These are phyloP conservation scores for Phyllachora maydis DNA, from an alignment of 2,329 filamentous ascomycete genomes.

Conservation along the genomic window DNA sequence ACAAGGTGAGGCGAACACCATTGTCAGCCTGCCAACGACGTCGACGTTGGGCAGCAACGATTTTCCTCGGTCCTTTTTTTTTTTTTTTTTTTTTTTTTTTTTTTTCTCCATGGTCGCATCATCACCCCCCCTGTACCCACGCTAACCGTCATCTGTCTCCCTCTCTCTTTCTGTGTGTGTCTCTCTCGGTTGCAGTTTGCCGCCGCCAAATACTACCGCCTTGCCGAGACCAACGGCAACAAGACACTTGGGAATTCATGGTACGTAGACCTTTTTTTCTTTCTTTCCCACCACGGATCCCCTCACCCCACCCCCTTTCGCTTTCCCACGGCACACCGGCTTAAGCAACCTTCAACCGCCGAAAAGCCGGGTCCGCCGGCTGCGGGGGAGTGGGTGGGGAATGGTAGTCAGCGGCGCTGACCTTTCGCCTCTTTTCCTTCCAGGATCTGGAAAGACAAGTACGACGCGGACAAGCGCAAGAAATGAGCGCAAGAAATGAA, in stretches of 20 bases:
- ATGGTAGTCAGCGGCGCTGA: constrained; percentile 2
- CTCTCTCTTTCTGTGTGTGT: too few species aligned
- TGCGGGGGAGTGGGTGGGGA: constrained; percentile 2
- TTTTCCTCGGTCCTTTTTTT: too few species aligned
- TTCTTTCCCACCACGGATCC: constrained; percentile 7
- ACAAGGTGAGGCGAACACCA: constrained; percentile 98
- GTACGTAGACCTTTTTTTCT: constrained; percentile 33
- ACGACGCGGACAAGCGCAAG: constrained; percentile 32
- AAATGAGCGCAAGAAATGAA: constrained; percentile 16
- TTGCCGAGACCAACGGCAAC: constrained; percentile 72
- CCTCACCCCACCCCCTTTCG: not conserved
- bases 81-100: too few species aligned
- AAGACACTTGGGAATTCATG: constrained; percentile 90
- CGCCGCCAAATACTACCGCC: constrained; percentile 76
- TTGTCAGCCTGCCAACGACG: too few species aligned
- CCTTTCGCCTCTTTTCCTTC: not conserved
- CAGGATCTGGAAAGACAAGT: constrained; percentile 99
- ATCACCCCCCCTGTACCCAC: too few species aligned
- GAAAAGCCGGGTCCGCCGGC: constrained; percentile 1
- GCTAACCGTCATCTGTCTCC: too few species aligned
- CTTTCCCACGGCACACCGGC: too few species aligned
- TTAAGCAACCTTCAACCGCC: too few species aligned
- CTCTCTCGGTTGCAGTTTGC: constrained; percentile 30
- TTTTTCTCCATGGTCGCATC: too few species aligned
- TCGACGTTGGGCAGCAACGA: too few species aligned